These are phyloP conservation scores for Apiotrichum gamsii DNA, from an alignment of 1,284 basidiomycete species.

Conservation along the genomic window DNA sequence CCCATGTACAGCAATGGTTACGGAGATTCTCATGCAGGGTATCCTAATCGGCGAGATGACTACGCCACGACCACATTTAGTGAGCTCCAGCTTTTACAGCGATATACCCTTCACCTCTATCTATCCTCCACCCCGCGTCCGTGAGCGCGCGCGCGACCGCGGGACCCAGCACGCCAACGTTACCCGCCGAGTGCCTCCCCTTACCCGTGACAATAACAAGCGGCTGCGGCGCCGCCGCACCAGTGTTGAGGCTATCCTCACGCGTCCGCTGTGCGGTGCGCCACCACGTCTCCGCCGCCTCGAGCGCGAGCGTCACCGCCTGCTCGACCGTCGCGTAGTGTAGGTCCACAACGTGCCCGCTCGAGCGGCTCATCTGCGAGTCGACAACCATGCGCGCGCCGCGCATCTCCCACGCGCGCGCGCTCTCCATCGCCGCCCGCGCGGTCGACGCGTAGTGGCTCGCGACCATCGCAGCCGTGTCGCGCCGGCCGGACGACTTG, in stretches of 20 bases:
- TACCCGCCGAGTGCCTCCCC: conserved; percentile 39
- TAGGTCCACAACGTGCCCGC: conserved; percentile 4
- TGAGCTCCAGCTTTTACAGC: too few species aligned
- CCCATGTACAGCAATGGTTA: too few species aligned
- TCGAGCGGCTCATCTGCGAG: conserved; percentile 19
- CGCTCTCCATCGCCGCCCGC: conserved; percentile 26
- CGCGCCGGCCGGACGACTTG: conserved; percentile 7
- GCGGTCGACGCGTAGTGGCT: conserved; percentile 42
- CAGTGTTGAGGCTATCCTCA: conserved; percentile 44
- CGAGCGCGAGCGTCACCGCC: conserved; percentile 30
- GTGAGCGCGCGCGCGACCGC: conserved; percentile 34
- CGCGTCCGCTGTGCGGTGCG: conserved; percentile 59
- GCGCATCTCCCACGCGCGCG: conserved; percentile 34
- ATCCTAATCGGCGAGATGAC: too few species aligned
- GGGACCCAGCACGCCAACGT: conserved; percentile 40
- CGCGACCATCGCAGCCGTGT: conserved; percentile 23
- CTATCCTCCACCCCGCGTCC: conserved; percentile 24
- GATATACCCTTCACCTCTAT: conserved; percentile 18
- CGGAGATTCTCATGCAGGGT: too few species aligned
- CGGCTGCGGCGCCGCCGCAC: background rate
- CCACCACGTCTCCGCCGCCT: conserved; percentile 32
- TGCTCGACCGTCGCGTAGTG: conserved; percentile 39
- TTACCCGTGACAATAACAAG: conserved; percentile 41
- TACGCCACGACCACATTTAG: too few species aligned
- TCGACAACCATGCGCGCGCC: conserved; percentile 38